These are phyloP conservation scores for Monosporascus cannonballus DNA, from an alignment of 2,329 filamentous ascomycete species.

Conservation along the genomic window DNA sequence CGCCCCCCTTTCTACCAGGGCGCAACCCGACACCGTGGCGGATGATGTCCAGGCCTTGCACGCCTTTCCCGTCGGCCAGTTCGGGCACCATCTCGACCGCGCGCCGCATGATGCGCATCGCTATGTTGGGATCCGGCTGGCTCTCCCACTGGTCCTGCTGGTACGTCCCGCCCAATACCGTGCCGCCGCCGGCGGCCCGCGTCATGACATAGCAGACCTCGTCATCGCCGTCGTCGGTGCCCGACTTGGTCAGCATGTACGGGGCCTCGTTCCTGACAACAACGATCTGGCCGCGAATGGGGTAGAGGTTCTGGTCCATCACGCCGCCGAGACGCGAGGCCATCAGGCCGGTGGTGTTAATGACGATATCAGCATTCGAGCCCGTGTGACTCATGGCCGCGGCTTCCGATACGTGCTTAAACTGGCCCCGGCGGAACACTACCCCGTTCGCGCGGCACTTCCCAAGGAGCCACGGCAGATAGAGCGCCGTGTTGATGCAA, in stretches of 20 bases:
- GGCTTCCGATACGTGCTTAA: slow-evolving; percentile 71
- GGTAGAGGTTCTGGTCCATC: slow-evolving; percentile 64
- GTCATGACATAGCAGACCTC: slow-evolving; percentile 81
- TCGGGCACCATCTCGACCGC: slow-evolving; percentile 58
- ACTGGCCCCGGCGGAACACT: slow-evolving; percentile 54
- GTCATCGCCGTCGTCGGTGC: slow-evolving; percentile 65
- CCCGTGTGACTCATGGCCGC: slow-evolving; percentile 51
- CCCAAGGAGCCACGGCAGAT: slow-evolving; percentile 78
- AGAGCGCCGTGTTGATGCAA: slow-evolving; percentile 86
- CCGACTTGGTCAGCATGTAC: slow-evolving; percentile 63
- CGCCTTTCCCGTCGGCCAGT: slow-evolving; percentile 58
- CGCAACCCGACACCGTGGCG: slow-evolving; percentile 78
- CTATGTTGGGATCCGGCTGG: slow-evolving; percentile 72
- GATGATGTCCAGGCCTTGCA: slow-evolving; percentile 68
- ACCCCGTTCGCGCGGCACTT: slow-evolving; percentile 73
- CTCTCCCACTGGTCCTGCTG: slow-evolving; percentile 75
- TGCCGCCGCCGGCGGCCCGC: slow-evolving; percentile 72
- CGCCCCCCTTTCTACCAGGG: slow-evolving; percentile 66
- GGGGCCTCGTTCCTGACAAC: slow-evolving; percentile 73
- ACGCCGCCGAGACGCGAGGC: slow-evolving; percentile 76
- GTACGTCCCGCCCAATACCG: slow-evolving; percentile 80
- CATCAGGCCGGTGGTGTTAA: slow-evolving; percentile 82
- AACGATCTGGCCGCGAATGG: slow-evolving; percentile 77
- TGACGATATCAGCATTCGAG: slow-evolving; percentile 56
- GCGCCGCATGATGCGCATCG: slow-evolving; percentile 79